Base-by-base conservation (phyloP, 1,284 basidiomycete genomes). In the Schizopora paradoxa region DNA sequence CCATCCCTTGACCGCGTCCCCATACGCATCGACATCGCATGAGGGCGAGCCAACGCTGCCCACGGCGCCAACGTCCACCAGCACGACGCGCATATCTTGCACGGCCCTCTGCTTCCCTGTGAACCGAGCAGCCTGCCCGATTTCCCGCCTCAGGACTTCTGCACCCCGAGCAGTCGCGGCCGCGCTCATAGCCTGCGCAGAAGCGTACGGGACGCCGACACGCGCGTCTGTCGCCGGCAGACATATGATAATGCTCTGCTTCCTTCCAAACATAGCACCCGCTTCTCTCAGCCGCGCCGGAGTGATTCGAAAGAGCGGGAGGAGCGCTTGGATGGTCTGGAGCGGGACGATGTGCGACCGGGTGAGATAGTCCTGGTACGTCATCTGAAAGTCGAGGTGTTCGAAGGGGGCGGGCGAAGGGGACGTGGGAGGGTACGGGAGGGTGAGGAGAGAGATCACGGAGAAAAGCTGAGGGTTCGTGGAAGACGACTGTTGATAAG, bases 311-410 rank as follows among this genome's bases (percentile, higher is more conserved):
- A 90, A 67, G 22, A 87, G 68, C 4, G 87, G 86, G 26, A 90
- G 67, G 19, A 93, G 72, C 1, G 79, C 74, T 55, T 90, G 87
- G 34, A 90, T 73, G 45, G 81, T 73, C 54, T 82, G 79, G 33
- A 90, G 69, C 13, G 86, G 86, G 2, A 77, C 77, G 53, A 88
- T 69, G 54, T 90, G 86, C 0, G 86, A 81, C 1, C 78, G 74
- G 43, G 69, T 76, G 42, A 89, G 72, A 58, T 85, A 81, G 8
- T 80, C 73, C 26, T 85, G 64, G 58, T 89, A 88, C 4, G 73
- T 67, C 34, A 72, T 66, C 18, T 67, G 70, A 18, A 88, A 65
- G n/a, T 76, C 72, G 31, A 90, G 65, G 52, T 82, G 79, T 58
- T 89, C 86, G 22, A 89, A 64, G 0, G 86, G 86, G 2, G 77